These are phyloP conservation scores for Ramaria sp. DNA, from an alignment of 768 basidiomycete species.

Conservation along the genomic window DNA sequence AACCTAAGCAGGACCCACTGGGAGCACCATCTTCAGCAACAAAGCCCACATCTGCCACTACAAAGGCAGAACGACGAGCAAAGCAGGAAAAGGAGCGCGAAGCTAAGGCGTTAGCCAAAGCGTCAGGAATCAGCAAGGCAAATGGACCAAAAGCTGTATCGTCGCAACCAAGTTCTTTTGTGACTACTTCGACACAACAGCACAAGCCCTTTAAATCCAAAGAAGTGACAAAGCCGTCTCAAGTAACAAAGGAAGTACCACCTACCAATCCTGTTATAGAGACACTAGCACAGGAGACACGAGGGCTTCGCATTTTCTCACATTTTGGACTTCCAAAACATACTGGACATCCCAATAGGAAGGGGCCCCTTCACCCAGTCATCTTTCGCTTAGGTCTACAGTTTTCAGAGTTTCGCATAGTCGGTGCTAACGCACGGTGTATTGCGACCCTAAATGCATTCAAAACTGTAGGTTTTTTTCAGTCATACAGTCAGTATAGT, in stretches of 20 bases:
- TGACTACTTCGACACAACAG: not conserved
- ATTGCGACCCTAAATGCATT: slow-evolving; percentile 88
- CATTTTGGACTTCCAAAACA: slow-evolving; percentile 71
- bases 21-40: not conserved
- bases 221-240: slow-evolving; percentile 9
- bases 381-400: slow-evolving; percentile 80
- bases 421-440: slow-evolving; percentile 91
- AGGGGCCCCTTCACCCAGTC: slow-evolving; percentile 86
- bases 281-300: slow-evolving; percentile 33
- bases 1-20: not conserved
- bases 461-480: slow-evolving; percentile 55
- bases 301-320: slow-evolving; percentile 73
- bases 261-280: slow-evolving; percentile 11
- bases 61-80: slow-evolving; percentile 72
- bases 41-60: slow-evolving; percentile 38
- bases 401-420: slow-evolving; percentile 86
- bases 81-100: slow-evolving; percentile 73
- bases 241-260: slow-evolving; percentile 12
- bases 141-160: slow-evolving; percentile 9
- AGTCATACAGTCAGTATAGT: slow-evolving; percentile 10
- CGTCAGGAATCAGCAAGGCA: slow-evolving; percentile 15
- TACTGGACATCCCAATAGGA: slow-evolving; percentile 22
- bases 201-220: not conserved
- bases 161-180: slow-evolving; percentile 1
- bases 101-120: slow-evolving; percentile 49